These are phyloP conservation scores for Clarkia xantiana DNA, from an alignment of 345 rosid genomes.

Conservation along the genomic window DNA sequence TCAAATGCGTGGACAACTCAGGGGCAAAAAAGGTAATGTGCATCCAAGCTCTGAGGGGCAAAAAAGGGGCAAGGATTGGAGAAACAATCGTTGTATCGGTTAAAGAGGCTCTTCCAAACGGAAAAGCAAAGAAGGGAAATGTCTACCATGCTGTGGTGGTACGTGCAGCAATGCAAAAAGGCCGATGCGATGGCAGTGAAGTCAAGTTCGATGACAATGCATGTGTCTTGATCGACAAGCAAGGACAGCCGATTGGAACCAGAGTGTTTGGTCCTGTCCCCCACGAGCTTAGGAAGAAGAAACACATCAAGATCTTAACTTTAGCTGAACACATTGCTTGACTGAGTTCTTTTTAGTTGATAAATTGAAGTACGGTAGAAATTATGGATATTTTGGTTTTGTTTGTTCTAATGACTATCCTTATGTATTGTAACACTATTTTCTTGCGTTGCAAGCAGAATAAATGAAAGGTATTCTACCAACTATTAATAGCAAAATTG, in stretches of 20 bases:
- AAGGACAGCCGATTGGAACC: conserved; percentile 69
- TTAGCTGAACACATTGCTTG: conserved; percentile 76
- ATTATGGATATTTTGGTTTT: no score
- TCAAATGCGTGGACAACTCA: conserved; percentile 78
- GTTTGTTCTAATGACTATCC: no score
- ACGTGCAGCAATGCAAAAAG: conserved; percentile 78
- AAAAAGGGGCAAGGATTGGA: conserved; percentile 71
- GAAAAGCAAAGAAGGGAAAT: conserved; percentile 89
- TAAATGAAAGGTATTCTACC: no score
- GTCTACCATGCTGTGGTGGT: conserved; percentile 72
- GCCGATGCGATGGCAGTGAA: conserved; percentile 81
- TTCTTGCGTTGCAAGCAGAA: no score
- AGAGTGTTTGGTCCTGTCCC: conserved; percentile 89
- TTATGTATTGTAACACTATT: no score
- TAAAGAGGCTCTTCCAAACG: conserved; percentile 85
- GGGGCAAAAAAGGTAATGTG: conserved; percentile 91
- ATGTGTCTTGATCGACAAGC: conserved; percentile 58
- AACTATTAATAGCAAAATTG: no score
- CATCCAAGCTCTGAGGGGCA: conserved; percentile 61
- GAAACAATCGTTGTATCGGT: conserved; percentile 76
- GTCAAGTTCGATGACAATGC: conserved; percentile 91
- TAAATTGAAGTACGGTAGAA: no score
- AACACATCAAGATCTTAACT: conserved; percentile 73
- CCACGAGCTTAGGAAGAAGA: conserved; percentile 79
- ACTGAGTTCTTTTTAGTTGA: conserved; percentile 8